A percentile compares a stretch with the other conserved stretches of the same genome.
phyloP scores from a whole-genome alignment of 2,329 filamentous ascomycete species.

The Magnaporthiopsis rhizophila region DNA sequence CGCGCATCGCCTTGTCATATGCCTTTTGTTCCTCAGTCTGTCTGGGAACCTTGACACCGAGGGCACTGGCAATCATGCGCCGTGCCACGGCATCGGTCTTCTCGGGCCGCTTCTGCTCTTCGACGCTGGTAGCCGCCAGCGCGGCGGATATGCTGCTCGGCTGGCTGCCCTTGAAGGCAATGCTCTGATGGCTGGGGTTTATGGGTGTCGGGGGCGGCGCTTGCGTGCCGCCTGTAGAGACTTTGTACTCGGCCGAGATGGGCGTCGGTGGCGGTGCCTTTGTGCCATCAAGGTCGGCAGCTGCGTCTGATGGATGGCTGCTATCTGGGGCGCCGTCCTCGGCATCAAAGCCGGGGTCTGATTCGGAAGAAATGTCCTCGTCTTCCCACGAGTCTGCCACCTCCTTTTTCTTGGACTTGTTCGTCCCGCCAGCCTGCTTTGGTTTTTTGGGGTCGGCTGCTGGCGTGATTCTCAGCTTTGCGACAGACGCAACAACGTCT shows the following conservation, averaged over 20 bases:
- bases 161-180: not conserved
- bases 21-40: conserved; percentile 82
- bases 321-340: conserved; percentile 16
- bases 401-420: conserved; percentile 22
- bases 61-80: conserved; percentile 78
- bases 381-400: conserved; percentile 73
- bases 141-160: not conserved
- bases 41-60: conserved; percentile 74
- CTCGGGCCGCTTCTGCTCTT: conserved; percentile 56
- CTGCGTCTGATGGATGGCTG: conserved; percentile 20
- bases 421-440: conserved; percentile 18
- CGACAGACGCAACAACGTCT: conserved; percentile 15
- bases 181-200: not conserved
- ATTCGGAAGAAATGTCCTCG: conserved; percentile 44
- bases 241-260: conserved; percentile 41
- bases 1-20: conserved; percentile 73
- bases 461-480: conserved; percentile 22
- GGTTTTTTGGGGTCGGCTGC: conserved; percentile 12
- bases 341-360: conserved; percentile 20
- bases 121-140: conserved; percentile 45
- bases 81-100: conserved; percentile 90
- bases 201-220: conserved; percentile 2
- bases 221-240: not conserved
- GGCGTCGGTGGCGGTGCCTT: conserved; percentile 60
- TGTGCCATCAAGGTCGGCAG: conserved; percentile 17